Base-by-base conservation (phyloP, 371 early-diverging fungal genomes). In the Mucor plumbeus region DNA sequence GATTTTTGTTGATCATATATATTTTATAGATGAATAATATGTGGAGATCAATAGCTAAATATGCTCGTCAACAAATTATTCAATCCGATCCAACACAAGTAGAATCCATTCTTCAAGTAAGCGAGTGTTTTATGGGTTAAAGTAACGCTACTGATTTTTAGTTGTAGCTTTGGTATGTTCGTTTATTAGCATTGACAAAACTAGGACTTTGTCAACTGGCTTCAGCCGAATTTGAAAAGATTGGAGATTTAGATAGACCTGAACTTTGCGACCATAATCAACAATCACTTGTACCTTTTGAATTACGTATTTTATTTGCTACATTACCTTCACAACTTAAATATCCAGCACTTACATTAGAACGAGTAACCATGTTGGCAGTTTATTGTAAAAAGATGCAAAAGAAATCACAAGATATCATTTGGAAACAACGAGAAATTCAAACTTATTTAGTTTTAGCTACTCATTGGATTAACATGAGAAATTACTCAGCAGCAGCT, bases 41-140 rank as follows among this genome's bases (percentile, higher is more conserved):
- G 56, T 88, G 88, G 88, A 67, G 87, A 36, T 76, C 86, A 0
- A 79, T 87, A 66, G 81, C 88, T 4, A 82, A 87, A 54, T 84
- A 84, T 70, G 82, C 87, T 47, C 76, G 85, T 31, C 76, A 84
- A 36, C 83, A 83, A 50, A 78, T 88, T 26, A 73, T 84, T 3
- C 73, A 80, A 33, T 80, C 85, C 8, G 76, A 77, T 31, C 73
- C 85, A 5, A 44, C 68, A 13, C 67, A 81, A 11, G 48, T 77
- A 3, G 73, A 78, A 31, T 50, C 57, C 1, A 78, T 80, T 35
- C 65, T 81, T 35, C 62, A 77, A 47, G 73, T 74, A 73, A 63
- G 26, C 4, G 17, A 50, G 5, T 21, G 21, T 50, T 38, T 38
- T 38, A 3, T 26, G 26, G 3, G 26, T 26, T 26, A 44, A 15